Evolutionary conservation across 192 early-diverging fungal genomes (phyloP).

Genomic region (Backusella liffmaniae): DNA sequence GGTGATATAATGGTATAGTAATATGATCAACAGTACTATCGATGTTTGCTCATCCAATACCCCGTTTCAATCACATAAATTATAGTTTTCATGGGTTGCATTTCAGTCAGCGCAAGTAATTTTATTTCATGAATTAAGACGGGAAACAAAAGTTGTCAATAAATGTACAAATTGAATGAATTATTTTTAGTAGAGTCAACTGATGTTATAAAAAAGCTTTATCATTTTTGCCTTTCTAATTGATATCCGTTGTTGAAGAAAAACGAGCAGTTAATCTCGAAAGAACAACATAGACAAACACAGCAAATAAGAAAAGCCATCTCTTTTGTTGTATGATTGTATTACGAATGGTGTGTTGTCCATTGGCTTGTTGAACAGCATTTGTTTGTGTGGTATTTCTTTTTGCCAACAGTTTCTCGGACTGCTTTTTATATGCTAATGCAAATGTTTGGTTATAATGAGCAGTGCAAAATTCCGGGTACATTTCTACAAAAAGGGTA

Average conservation of each 20-base stretch:
- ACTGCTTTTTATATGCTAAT: background rate
- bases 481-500: constrained; percentile 53
- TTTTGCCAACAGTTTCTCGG: constrained; percentile 28
- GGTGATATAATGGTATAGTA: background rate
- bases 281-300: constrained; percentile 56
- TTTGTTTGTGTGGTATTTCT: constrained; percentile 21
- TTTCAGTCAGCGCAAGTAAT: background rate
- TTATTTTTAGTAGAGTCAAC: no score
- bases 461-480: constrained; percentile 78
- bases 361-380: constrained; percentile 8
- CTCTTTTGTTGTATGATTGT: constrained; percentile 51
- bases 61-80: no score
- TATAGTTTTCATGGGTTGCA: no score
- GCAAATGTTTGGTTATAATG: constrained; percentile 17
- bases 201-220: background rate
- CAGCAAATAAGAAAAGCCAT: constrained; percentile 55
- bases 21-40: background rate
- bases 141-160: background rate
- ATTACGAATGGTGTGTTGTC: constrained; percentile 21
- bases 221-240: background rate
- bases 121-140: background rate
- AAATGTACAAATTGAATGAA: background rate
- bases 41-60: background rate
- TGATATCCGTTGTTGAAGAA: background rate
- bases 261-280: constrained; percentile 42